These are phyloP conservation scores for Cucurbita moschata DNA, from an alignment of 306 rosid species.

Conservation along the genomic window DNA sequence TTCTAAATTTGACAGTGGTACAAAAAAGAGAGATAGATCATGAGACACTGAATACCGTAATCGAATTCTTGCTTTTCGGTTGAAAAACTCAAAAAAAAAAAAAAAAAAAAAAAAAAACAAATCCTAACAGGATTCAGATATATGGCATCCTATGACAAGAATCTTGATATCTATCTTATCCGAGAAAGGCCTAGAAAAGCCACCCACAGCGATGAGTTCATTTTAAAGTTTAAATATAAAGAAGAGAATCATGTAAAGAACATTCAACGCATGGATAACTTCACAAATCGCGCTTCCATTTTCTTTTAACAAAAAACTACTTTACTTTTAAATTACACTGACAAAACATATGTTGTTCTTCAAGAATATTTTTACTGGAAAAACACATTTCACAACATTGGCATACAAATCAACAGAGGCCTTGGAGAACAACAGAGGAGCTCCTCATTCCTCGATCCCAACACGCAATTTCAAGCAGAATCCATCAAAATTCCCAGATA, in stretches of 20 bases:
- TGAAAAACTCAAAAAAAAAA: background rate
- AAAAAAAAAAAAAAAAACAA: background rate
- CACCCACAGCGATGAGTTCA: background rate
- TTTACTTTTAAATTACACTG: background rate
- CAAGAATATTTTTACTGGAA: background rate
- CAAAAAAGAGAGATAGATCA: background rate
- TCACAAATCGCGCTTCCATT: background rate
- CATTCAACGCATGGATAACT: background rate
- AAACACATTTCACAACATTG: background rate
- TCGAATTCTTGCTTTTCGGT: background rate
- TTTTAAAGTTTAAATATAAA: background rate
- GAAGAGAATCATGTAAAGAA: background rate
- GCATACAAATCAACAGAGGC: background rate
- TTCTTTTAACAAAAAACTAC: background rate
- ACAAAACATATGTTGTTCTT: background rate
- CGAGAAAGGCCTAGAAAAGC: background rate
- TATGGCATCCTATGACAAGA: background rate
- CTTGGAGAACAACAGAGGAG: background rate
- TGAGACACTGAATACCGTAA: background rate
- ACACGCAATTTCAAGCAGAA: background rate
- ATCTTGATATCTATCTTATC: background rate
- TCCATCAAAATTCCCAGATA: background rate
- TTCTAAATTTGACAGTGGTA: background rate
- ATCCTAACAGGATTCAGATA: background rate
- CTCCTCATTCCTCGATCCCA: background rate